These are phyloP conservation scores for Pythium catenulatum DNA, from an alignment of 352 stramenopile species.

Conservation along the genomic window DNA sequence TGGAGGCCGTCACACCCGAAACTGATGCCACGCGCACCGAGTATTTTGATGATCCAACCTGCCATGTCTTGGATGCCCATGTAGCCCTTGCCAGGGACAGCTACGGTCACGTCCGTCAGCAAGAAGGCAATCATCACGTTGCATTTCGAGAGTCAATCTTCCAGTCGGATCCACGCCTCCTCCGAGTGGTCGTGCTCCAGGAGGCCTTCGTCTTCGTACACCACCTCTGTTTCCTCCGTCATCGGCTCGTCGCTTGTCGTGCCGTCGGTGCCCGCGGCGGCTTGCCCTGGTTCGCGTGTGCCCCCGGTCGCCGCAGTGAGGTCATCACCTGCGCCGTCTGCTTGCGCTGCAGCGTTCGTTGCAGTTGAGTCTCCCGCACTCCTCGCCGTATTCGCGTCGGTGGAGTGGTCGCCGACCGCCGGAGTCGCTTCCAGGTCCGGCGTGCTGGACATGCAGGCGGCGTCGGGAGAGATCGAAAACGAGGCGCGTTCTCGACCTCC, in stretches of 20 bases:
- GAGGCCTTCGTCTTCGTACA: not conserved
- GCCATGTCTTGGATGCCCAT: conserved; percentile 1
- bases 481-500: too few species aligned
- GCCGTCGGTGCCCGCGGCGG: not conserved
- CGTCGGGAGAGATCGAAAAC: too few species aligned
- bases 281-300: too few species aligned
- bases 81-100: not conserved
- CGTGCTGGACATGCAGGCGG: too few species aligned
- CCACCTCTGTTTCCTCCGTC: too few species aligned
- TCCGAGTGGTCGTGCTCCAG: not conserved
- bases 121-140: not conserved
- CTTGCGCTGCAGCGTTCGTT: not conserved
- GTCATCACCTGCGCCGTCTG: not conserved
- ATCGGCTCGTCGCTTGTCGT: too few species aligned
- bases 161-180: not conserved
- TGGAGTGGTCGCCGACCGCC: too few species aligned
- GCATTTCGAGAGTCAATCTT: not conserved
- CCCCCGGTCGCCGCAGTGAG: too few species aligned
- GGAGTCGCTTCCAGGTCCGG: too few species aligned
- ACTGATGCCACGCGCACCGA: not conserved
- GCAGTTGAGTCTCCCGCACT: too few species aligned
- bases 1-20: not conserved
- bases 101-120: not conserved
- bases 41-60: not conserved
- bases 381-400: too few species aligned